Percentiles rank a stretch among this genome's conserved stretches.
Evolutionary conservation across 2,329 filamentous ascomycete species (phyloP).

Genomic region (Zymoseptoria tritici): DNA sequence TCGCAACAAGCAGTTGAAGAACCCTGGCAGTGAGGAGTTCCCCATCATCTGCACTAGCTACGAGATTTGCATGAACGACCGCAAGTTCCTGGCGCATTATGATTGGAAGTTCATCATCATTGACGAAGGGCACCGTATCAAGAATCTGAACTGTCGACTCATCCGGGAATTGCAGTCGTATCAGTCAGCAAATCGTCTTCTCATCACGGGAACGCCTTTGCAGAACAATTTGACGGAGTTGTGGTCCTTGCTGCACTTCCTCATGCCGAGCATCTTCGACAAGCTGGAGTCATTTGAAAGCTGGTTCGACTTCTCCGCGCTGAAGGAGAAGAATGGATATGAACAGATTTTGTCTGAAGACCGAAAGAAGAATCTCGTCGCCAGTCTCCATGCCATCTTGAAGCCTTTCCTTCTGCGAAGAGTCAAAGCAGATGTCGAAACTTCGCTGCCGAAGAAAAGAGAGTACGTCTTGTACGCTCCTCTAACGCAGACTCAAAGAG

Average conservation of each 20-base stretch:
- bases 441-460: conserved; percentile 85
- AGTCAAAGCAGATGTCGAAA: conserved; percentile 89
- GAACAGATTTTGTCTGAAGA: conserved; percentile 73
- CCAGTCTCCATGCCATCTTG: conserved; percentile 85
- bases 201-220: conserved; percentile 90
- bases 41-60: conserved; percentile 93
- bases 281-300: conserved; percentile 87
- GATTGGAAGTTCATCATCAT: conserved; percentile 98
- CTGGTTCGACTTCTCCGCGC: conserved; percentile 94
- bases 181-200: conserved; percentile 76
- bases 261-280: conserved; percentile 87
- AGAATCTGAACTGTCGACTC: conserved; percentile 88
- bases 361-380: conserved; percentile 67
- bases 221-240: conserved; percentile 94
- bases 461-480: conserved; percentile 95
- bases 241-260: conserved; percentile 90
- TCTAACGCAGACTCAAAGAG: conserved; percentile 81
- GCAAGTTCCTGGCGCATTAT: conserved; percentile 70
- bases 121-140: conserved; percentile 93
- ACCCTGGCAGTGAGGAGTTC: conserved; percentile 63
- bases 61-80: conserved; percentile 90
- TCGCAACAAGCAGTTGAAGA: conserved; percentile 63
- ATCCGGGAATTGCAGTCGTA: conserved; percentile 86
- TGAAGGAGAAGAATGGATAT: conserved; percentile 74
- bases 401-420: conserved; percentile 84